Percentiles rank a stretch among this genome's conserved stretches.
Evolutionary conservation across 306 rosid genomes (phyloP).

Genomic region (Sechiopsis laciniata): DNA sequence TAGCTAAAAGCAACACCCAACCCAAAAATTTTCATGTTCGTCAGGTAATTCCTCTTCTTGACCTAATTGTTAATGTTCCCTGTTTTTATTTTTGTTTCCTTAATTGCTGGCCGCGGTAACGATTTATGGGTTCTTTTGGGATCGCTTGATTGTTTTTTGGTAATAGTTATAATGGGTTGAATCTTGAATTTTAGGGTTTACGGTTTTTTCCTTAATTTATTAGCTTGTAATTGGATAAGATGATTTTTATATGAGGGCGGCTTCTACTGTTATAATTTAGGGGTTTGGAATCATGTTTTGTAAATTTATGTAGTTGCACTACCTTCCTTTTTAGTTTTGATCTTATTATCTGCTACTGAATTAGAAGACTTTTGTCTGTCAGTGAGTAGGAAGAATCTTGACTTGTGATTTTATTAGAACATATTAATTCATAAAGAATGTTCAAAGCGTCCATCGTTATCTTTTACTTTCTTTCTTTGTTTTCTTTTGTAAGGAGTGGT

Average conservation of each 20-base stretch:
- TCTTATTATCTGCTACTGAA: background rate
- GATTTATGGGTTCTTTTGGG: background rate
- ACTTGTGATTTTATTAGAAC: background rate
- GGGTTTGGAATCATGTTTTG: background rate
- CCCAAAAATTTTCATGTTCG: background rate
- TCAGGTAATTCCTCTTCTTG: constrained; percentile 5
- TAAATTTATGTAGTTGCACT: background rate
- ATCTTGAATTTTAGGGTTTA: background rate
- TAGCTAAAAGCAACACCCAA: background rate
- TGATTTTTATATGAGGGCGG: background rate
- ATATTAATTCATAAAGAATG: background rate
- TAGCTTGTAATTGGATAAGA: background rate
- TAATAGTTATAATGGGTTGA: background rate
- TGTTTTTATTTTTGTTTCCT: background rate
- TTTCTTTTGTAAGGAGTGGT: background rate
- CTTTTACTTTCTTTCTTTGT: background rate
- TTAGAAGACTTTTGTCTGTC: background rate
- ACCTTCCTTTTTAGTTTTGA: background rate
- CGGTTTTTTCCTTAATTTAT: background rate
- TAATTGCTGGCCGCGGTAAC: background rate
- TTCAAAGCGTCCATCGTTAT: background rate
- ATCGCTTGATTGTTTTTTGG: background rate
- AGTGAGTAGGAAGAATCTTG: background rate
- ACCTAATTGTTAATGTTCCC: background rate
- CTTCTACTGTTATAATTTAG: background rate